Percentiles rank a stretch among this genome's conserved stretches.
Conservation (phyloP, 305 asterid genomes). For the Withania somnifera region DNA sequence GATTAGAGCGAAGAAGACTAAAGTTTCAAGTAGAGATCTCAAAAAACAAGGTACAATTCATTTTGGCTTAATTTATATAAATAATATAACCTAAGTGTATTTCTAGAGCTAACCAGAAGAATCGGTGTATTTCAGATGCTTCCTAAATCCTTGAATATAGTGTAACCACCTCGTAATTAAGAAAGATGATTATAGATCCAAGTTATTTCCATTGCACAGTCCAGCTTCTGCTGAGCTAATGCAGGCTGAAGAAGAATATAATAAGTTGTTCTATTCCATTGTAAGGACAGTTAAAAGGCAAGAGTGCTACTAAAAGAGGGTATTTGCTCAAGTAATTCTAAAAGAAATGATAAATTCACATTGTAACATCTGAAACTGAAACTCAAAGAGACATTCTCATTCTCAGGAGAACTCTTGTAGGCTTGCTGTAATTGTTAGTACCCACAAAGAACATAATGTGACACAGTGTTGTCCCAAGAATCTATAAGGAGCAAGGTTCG, state of each 20-base stretch:
- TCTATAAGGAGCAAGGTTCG: not conserved
- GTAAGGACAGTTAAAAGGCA: not conserved
- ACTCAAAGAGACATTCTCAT: not conserved
- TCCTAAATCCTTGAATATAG: not conserved
- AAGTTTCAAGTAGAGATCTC: not conserved
- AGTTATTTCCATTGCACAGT: not conserved
- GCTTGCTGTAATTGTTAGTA: not conserved
- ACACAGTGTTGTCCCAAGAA: not conserved
- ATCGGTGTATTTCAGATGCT: not conserved
- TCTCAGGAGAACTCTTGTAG: not conserved
- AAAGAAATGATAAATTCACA: not conserved
- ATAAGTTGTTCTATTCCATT: not conserved
- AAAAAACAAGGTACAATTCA: not conserved
- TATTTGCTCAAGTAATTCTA: not conserved
- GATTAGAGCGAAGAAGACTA: not conserved
- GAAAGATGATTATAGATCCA: not conserved
- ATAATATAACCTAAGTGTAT: not conserved
- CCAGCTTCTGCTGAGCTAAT: not conserved
- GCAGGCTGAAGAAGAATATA: not conserved
- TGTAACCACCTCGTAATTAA: not conserved
- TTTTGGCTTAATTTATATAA: not conserved
- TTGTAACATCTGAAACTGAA: not conserved
- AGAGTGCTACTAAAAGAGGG: not conserved
- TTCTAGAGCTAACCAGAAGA: not conserved
- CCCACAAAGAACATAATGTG: not conserved